Percentiles rank a stretch among this genome's conserved stretches.
These are phyloP conservation scores for Penicillium egyptiacum DNA, from an alignment of 495 filamentous ascomycete genomes.

Conservation along the genomic window DNA sequence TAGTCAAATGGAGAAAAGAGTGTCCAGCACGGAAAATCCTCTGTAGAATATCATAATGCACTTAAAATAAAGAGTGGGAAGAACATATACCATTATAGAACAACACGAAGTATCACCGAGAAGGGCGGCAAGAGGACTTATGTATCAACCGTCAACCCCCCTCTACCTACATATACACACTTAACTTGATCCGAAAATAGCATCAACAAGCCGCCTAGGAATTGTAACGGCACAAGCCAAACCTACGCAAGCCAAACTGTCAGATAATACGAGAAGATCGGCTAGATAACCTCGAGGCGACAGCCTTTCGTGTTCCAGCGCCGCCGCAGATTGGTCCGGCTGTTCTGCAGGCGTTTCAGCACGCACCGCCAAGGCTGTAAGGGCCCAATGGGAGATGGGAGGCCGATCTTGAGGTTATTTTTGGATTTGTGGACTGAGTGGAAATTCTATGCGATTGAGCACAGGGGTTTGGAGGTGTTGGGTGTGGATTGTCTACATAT, in stretches of 20 bases:
- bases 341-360: slow-evolving; percentile 17
- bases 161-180: neutral
- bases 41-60: neutral
- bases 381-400: slow-evolving; percentile 6
- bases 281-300: neutral
- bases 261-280: slow-evolving; percentile 11
- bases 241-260: slow-evolving; percentile 1
- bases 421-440: slow-evolving; percentile 11
- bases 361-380: slow-evolving; percentile 24
- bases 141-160: neutral
- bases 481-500: too few relatives aligned
- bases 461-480: neutral
- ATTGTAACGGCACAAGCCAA: neutral
- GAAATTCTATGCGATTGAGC: neutral
- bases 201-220: slow-evolving; percentile 6
- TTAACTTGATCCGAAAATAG: slow-evolving; percentile 7
- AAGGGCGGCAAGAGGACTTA: neutral
- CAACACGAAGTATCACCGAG: neutral
- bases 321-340: slow-evolving; percentile 10
- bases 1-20: neutral
- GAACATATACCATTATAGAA: too few relatives aligned
- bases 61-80: neutral
- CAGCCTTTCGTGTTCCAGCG: neutral
- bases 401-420: slow-evolving; percentile 15
- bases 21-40: neutral